phyloP scores from a whole-genome alignment of 495 filamentous ascomycete genomes.

The Penicillium psychrofluorescens region DNA sequence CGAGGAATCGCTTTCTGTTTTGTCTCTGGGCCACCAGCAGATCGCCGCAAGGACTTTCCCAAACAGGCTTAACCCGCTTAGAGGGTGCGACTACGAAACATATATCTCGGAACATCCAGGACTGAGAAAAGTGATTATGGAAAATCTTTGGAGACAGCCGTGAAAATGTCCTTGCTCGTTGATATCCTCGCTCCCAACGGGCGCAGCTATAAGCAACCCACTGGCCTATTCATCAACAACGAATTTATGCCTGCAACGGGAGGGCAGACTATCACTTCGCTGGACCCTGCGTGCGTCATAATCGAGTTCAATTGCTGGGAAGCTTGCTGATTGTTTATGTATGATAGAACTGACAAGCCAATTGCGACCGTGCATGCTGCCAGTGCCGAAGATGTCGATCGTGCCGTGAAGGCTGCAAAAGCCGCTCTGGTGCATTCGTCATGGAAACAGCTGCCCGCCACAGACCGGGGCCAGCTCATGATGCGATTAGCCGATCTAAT shows the following conservation, averaged over 20 bases:
- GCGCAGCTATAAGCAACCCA: conserved; percentile 65
- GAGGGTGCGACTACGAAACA: too few relatives aligned
- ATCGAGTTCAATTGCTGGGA: background rate
- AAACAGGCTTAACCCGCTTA: too few relatives aligned
- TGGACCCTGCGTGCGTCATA: conserved; percentile 56
- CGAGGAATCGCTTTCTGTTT: too few relatives aligned
- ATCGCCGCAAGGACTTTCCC: too few relatives aligned
- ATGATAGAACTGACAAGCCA: conserved; percentile 64
- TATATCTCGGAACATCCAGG: too few relatives aligned
- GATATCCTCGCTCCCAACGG: conserved; percentile 87
- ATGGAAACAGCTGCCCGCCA: conserved; percentile 70
- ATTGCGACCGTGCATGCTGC: conserved; percentile 85
- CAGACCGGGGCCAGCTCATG: conserved; percentile 73
- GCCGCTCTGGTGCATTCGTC: conserved; percentile 78
- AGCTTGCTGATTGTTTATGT: too few relatives aligned
- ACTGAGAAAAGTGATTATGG: too few relatives aligned
- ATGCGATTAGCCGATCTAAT: conserved; percentile 69
- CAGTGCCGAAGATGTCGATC: conserved; percentile 72
- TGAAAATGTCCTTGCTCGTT: conserved; percentile 24
- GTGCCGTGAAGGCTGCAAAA: conserved; percentile 75
- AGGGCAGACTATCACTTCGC: conserved; percentile 63
- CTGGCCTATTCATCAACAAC: conserved; percentile 93
- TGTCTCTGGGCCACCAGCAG: too few relatives aligned
- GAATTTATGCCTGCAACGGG: conserved; percentile 72
- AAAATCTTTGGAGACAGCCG: too few relatives aligned